Base-by-base conservation (phyloP, 108 stramenopile genomes). In the Epipyxis sp. region DNA sequence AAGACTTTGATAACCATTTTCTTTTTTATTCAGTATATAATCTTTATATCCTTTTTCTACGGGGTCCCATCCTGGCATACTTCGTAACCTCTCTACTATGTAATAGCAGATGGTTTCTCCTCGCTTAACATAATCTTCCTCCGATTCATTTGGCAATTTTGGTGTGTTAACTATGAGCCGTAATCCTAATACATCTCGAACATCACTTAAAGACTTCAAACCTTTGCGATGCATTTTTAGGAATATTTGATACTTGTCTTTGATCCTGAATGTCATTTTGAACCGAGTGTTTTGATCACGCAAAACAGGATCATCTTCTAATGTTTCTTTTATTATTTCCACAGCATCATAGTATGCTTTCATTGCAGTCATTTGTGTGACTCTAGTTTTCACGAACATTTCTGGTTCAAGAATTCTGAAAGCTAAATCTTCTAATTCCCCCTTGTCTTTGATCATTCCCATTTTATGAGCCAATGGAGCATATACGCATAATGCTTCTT, bases 391-490 rank as follows among this genome's bases (percentile, higher is more conserved):
- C 34, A 6, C 10, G 34, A 35, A 65, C 61, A 65, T 65, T 54
- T 86, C 78, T 0, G 96, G 96, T 79, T 95, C 95, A 59, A 97
- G 79, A 76, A 94, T 93, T 86, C 91, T 88, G 82, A 97, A 97
- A 0, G 93, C 90, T n/a, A 88, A 91, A 78, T 97, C 95, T 85
- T 98, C 95, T 57, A 98, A 83, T 68, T 96, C 97, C 1, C 88
- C 87, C 81, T 95, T 95, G 85, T 96, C 92, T 59, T 92, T 91
- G 93, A 93, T 94, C n/a, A 98, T 90, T 35, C 95, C 95, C 91
- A 98, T 92, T 27, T 94, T 83, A 80, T 95, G 94, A 40, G 97
- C 97, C 46, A 98, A 82, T 0, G 97, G 97, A 0, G 95, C 97
- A 85, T 95, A 95, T 34, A 96, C 94, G 77, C 94, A 94, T 2